These are phyloP conservation scores for Myxozyma nipponensis DNA, from an alignment of 805 yeast species.

Conservation along the genomic window DNA sequence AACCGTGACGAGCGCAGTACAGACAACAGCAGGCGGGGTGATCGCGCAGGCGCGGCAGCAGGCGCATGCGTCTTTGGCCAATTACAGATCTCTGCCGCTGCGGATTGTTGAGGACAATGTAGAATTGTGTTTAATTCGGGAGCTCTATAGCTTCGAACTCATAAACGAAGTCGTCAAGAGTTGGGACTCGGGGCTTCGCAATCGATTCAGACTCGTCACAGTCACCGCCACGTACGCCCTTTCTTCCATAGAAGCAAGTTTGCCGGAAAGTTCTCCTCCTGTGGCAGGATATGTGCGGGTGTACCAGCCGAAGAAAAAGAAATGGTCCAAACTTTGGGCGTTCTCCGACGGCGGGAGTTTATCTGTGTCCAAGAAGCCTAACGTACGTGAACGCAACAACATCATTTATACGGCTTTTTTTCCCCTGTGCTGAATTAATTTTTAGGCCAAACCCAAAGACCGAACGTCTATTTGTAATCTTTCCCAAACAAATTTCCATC, in stretches of 20 bases:
- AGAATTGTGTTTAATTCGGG: conserved; percentile 6
- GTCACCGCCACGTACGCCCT: conserved; percentile 1
- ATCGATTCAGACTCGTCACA: conserved; percentile 3
- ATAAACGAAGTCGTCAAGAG: conserved; percentile 6
- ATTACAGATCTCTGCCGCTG: conserved; percentile 3
- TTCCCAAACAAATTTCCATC: conserved; percentile 7
- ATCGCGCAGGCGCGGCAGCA: conserved; percentile 9
- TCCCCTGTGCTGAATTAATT: not conserved
- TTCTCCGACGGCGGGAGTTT: conserved; percentile 7
- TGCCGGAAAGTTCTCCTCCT: conserved; percentile 10
- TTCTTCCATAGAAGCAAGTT: conserved; percentile 3
- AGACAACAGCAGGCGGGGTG: conserved; percentile 13
- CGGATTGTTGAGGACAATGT: conserved; percentile 26
- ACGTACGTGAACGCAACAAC: not conserved
- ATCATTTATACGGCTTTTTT: not conserved
- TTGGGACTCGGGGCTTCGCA: conserved; percentile 9
- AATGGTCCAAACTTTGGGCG: conserved; percentile 21
- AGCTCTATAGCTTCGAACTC: conserved; percentile 12
- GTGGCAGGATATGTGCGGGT: conserved; percentile 13
- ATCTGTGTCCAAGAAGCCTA: conserved; percentile 11
- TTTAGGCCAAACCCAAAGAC: conserved; percentile 13
- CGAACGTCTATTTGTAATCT: conserved; percentile 9
- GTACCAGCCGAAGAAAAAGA: conserved; percentile 1
- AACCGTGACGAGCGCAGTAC: conserved; percentile 1
- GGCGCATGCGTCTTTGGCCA: not conserved